A percentile compares a stretch with the other conserved stretches of the same genome.
phyloP scores from a whole-genome alignment of 306 rosid genomes.

The Luffa aegyptiaca region DNA sequence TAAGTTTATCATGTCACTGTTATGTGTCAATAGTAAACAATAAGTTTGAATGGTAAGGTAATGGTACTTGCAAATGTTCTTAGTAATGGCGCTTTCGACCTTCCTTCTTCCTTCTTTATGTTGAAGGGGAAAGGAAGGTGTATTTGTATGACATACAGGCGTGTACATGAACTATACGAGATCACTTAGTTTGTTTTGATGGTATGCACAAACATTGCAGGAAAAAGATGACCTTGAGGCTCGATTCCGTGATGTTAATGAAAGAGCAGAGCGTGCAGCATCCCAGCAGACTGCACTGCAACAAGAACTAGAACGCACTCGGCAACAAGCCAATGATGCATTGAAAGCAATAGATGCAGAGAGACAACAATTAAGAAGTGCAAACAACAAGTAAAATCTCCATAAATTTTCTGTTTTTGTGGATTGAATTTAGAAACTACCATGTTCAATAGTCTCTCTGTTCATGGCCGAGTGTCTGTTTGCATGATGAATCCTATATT shows the following conservation, averaged over 20 bases:
- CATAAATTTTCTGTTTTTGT: not conserved
- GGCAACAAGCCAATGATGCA: slow-evolving; percentile 97
- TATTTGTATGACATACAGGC: not conserved
- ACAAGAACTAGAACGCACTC: slow-evolving; percentile 87
- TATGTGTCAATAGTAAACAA: not conserved
- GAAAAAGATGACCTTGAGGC: slow-evolving; percentile 95
- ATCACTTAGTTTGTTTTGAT: slow-evolving; percentile 3
- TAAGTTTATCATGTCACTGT: not conserved
- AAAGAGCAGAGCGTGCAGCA: slow-evolving; percentile 69
- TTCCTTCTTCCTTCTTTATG: not conserved
- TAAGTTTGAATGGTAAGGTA: not conserved
- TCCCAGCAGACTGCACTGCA: slow-evolving; percentile 69
- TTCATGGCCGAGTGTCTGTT: slow-evolving; percentile 4
- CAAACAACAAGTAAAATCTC: slow-evolving; percentile 74
- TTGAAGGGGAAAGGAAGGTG: not conserved
- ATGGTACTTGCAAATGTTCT: not conserved
- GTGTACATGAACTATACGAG: not conserved
- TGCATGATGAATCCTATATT: not conserved
- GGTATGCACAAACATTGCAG: slow-evolving; percentile 37
- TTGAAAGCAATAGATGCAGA: slow-evolving; percentile 91
- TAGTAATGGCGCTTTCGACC: not conserved
- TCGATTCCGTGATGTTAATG: slow-evolving; percentile 49
- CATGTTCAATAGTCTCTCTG: not conserved
- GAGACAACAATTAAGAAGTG: slow-evolving; percentile 89
- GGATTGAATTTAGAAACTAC: not conserved